Evolutionary conservation across 352 stramenopile genomes (phyloP).

Genomic region (Pelagophyceae sp.): DNA sequence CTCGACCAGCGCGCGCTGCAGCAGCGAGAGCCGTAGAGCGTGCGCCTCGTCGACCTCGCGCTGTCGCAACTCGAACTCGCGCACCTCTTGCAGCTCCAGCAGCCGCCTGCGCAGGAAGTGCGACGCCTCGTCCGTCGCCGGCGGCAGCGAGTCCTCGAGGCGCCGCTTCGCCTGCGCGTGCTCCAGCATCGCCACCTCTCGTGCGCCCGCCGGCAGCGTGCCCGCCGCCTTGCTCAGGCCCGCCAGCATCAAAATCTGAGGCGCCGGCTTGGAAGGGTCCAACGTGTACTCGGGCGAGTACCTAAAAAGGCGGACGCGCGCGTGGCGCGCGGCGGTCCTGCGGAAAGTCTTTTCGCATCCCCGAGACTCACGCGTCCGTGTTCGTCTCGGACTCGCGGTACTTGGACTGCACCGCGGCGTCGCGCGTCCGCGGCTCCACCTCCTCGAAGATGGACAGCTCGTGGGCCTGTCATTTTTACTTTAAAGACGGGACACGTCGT

Average conservation of each 20-base stretch:
- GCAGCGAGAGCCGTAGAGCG: constrained; percentile 58
- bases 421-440: constrained; percentile 45
- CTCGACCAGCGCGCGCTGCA: constrained; percentile 68
- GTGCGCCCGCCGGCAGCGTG: constrained; percentile 57
- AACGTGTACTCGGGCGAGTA: constrained; percentile 83
- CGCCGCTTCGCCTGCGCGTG: constrained; percentile 66
- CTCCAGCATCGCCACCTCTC: constrained; percentile 79
- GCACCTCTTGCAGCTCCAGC: constrained; percentile 78
- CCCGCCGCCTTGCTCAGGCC: constrained; percentile 43
- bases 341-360: no score
- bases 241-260: constrained; percentile 69
- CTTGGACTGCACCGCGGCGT: constrained; percentile 72
- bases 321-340: no score
- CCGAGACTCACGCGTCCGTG: constrained; percentile 75
- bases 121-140: constrained; percentile 84
- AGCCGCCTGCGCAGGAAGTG: constrained; percentile 76
- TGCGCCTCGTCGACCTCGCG: constrained; percentile 72
- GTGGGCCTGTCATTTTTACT: background rate
- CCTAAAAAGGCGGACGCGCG: no score
- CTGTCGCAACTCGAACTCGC: constrained; percentile 72
- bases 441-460: constrained; percentile 26
- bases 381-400: constrained; percentile 84
- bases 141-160: constrained; percentile 72
- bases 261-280: constrained; percentile 47
- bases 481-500: no score